Conservation (phyloP, 371 early-diverging fungal species). For the Dipsacomyces acuminosporus region DNA sequence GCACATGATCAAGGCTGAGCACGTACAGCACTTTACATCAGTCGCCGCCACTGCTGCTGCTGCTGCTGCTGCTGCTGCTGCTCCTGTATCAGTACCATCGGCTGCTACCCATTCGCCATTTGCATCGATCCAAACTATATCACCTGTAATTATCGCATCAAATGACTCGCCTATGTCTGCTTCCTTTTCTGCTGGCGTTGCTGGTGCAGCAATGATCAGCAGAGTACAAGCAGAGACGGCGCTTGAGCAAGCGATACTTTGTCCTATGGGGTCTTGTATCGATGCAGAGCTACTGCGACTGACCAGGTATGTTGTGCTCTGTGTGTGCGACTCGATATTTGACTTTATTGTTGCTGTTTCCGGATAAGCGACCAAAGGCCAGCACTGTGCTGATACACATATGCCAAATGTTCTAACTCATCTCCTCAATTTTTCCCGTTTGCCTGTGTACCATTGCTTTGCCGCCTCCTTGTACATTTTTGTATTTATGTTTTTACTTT, state of each 20-base stretch:
- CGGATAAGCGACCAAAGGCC: no score
- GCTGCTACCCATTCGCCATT: conserved; percentile 26
- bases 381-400: no score
- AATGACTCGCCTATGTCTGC: background rate
- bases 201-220: background rate
- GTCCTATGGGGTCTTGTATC: conserved; percentile 9
- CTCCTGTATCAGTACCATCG: conserved; percentile 3
- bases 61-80: conserved; percentile 7
- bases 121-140: conserved; percentile 37
- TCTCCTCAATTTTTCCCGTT: no score
- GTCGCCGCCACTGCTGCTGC: conserved; percentile 6
- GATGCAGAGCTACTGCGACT: no score
- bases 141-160: conserved; percentile 18
- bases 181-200: no score
- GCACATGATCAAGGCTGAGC: background rate
- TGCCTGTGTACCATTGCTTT: no score
- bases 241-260: conserved; percentile 32
- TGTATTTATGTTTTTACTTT: no score
- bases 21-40: background rate
- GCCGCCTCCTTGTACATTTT: no score
- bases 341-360: no score
- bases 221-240: conserved; percentile 28
- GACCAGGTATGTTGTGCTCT: no score
- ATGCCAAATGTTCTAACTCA: no score
- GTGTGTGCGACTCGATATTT: no score